Conservation (phyloP, 257 asterid species). For the Scutellaria minor region DNA sequence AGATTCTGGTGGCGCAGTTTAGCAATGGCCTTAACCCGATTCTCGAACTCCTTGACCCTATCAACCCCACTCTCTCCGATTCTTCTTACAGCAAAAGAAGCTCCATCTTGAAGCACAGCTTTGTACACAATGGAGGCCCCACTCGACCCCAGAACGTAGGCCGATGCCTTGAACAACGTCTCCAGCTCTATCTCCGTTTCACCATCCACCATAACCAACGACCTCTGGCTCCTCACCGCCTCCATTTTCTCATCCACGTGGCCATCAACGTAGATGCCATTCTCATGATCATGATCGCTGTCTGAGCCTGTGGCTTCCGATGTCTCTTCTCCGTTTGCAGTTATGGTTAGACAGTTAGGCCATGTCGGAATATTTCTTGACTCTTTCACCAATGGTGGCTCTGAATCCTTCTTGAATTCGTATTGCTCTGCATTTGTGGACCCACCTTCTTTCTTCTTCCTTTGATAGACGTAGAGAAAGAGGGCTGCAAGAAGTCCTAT, state of each 20-base stretch:
- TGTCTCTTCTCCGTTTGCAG: constrained; percentile 53
- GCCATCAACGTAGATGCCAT: not conserved
- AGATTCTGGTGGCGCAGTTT: constrained; percentile 74
- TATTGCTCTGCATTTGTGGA: not conserved
- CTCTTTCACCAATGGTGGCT: constrained; percentile 40
- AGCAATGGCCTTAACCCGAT: constrained; percentile 65
- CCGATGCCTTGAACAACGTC: constrained; percentile 80
- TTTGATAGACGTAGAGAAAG: constrained; percentile 57
- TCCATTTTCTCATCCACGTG: constrained; percentile 1
- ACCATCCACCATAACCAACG: constrained; percentile 81
- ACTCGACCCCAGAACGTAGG: constrained; percentile 80
- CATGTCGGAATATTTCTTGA: constrained; percentile 45
- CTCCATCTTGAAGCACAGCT: constrained; percentile 83
- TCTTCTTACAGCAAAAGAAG: constrained; percentile 80
- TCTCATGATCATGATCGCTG: constrained; percentile 48
- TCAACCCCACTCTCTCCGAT: constrained; percentile 71
- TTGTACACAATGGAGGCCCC: constrained; percentile 75
- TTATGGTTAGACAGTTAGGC: constrained; percentile 53
- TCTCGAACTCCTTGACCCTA: constrained; percentile 68
- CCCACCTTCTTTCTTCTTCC: constrained; percentile 39
- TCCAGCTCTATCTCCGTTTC: constrained; percentile 72
- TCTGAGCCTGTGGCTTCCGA: constrained; percentile 68
- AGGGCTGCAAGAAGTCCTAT: constrained; percentile 68
- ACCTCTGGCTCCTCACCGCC: constrained; percentile 41
- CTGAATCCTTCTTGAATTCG: constrained; percentile 47